Conservation (phyloP, 116 monocot species). For the Trichopus zeylanicus region DNA sequence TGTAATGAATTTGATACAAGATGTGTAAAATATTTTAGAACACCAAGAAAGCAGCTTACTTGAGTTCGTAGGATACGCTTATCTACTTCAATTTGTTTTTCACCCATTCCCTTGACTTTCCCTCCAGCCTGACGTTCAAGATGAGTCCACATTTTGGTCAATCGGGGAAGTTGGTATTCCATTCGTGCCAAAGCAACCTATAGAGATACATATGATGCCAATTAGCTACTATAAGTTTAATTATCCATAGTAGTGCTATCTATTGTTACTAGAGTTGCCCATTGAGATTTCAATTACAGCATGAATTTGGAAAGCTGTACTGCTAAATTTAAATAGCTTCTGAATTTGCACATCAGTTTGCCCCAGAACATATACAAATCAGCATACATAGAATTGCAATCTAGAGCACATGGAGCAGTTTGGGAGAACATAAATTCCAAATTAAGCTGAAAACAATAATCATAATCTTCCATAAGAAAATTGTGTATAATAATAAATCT, state of each 20-base stretch:
- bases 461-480: too few relatives aligned
- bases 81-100: constrained; percentile 99
- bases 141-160: constrained; percentile 99
- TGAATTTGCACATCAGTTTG: too few relatives aligned
- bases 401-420: too few relatives aligned
- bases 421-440: too few relatives aligned
- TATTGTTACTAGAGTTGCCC: background rate
- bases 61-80: constrained; percentile 96
- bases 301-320: too few relatives aligned
- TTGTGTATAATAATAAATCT: too few relatives aligned
- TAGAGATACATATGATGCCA: constrained; percentile 1
- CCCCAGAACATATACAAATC: too few relatives aligned
- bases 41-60: constrained; percentile 27
- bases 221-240: background rate
- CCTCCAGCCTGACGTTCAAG: constrained; percentile 98
- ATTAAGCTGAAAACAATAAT: too few relatives aligned
- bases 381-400: too few relatives aligned
- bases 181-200: constrained; percentile 98
- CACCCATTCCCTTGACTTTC: constrained; percentile 98
- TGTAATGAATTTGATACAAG: background rate
- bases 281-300: too few relatives aligned
- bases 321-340: too few relatives aligned
- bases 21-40: background rate
- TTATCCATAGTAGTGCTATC: background rate
- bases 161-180: constrained; percentile 97